Base-by-base conservation (phyloP, 495 filamentous ascomycete genomes). In the Lineolata rhizophorae region DNA sequence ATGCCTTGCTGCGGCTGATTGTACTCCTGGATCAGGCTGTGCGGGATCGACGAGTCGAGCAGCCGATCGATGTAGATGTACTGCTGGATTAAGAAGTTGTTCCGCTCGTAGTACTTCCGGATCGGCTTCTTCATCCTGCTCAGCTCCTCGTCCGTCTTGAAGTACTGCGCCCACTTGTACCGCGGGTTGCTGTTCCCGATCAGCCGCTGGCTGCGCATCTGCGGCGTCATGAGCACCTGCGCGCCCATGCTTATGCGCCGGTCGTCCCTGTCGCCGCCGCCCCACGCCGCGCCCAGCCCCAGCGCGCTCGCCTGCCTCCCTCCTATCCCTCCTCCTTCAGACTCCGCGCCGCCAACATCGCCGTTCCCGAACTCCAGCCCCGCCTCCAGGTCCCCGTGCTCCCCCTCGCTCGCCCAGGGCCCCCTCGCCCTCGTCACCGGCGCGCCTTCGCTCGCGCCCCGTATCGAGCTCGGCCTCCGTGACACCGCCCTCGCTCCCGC, bases 31-130 rank as follows among this genome's bases (percentile, higher is more conserved):
- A 94, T 67, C 11, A 94, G 56, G 44, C 76, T 68, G 38, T 82
- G 80, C 0, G 83, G 81, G 4, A 91, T 56, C 4, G 81, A 83
- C 9, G 80, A 90, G 50, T 90, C 82, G 20, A 94, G 63, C 13
- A 94, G 54, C n/a, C 75, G 65, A 50, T 94, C 83, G 40, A 92
- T 90, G 44, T 85, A 92, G 29, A 80, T 61, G 48, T 92, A 94
- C 41, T 81, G 76, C 35, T 81, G 74, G 31, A 94, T 67, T 6
- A 94, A 53, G 32, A 61, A 62, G 48, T 94, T 94, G 43, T 65
- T 82, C 4, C 75, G 65, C 49, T 83, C 71, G 48, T 94, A 84
- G 53, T 87, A 91, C 46, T 73, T 38, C 13, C 81, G 73, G 39
- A 78, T 46, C 3, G 65, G 55, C 48, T 71, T 75, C 48, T 56